Conservation (phyloP, 2,329 filamentous ascomycete species). For the Botrytis porri region DNA sequence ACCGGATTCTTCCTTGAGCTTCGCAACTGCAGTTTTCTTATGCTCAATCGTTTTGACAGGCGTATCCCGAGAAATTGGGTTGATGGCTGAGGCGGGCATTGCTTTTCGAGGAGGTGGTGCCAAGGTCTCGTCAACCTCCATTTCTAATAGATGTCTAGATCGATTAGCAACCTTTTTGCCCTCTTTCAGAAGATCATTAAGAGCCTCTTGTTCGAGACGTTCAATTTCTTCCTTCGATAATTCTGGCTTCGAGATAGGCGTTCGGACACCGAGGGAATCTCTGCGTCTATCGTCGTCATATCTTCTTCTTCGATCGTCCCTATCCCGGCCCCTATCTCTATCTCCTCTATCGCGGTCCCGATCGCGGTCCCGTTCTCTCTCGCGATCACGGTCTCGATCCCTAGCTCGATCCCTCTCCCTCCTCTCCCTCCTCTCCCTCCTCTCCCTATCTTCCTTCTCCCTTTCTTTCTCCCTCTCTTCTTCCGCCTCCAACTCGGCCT, state of each 20-base stretch:
- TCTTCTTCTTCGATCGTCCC: slow-evolving; percentile 32
- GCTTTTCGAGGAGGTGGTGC: slow-evolving; percentile 38
- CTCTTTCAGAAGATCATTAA: slow-evolving; percentile 39
- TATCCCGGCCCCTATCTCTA: slow-evolving; percentile 25
- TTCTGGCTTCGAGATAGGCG: slow-evolving; percentile 27
- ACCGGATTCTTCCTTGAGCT: slow-evolving; percentile 26
- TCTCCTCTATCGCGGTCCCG: slow-evolving; percentile 34
- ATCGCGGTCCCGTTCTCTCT: slow-evolving; percentile 24
- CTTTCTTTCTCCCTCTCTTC: slow-evolving; percentile 28
- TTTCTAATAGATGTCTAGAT: slow-evolving; percentile 36
- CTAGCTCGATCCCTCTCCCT: slow-evolving; percentile 35
- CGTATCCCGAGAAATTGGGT: slow-evolving; percentile 35
- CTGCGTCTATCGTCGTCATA: slow-evolving; percentile 29
- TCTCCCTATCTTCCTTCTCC: slow-evolving; percentile 40
- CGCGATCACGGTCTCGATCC: slow-evolving; percentile 34
- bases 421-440: slow-evolving; percentile 25
- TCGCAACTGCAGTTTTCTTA: slow-evolving; percentile 29
- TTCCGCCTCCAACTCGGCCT: slow-evolving; percentile 33
- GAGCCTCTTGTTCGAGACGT: slow-evolving; percentile 38
- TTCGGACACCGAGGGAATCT: slow-evolving; percentile 23
- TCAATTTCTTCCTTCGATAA: slow-evolving; percentile 38
- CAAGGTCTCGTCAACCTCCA: slow-evolving; percentile 37
- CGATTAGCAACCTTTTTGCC: slow-evolving; percentile 34
- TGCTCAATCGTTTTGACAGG: slow-evolving; percentile 31
- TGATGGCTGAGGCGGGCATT: slow-evolving; percentile 38